Evolutionary conservation across 2,329 filamentous ascomycete genomes (phyloP).

Genomic region (Ophiostoma australiae): DNA sequence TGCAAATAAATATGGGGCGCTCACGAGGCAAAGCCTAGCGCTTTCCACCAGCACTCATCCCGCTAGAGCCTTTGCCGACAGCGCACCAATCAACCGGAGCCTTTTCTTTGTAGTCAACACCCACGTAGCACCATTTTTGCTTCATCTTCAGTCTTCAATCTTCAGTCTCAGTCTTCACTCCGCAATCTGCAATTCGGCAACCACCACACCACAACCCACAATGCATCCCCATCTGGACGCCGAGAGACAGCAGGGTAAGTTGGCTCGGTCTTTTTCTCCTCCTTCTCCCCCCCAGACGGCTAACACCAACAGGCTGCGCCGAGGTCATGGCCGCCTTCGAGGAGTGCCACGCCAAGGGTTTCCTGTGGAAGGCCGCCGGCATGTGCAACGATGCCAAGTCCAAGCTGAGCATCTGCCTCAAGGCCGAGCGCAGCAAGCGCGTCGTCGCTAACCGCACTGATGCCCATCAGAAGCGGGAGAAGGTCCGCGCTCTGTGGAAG

Average conservation of each 20-base stretch:
- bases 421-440: slow-evolving; percentile 71
- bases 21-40: neutral
- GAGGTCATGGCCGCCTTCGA: slow-evolving; percentile 91
- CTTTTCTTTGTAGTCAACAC: slow-evolving; percentile 1
- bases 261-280: neutral
- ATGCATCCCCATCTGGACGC: slow-evolving; percentile 99
- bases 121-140: neutral
- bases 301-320: slow-evolving; percentile 66
- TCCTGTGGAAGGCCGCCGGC: slow-evolving; percentile 84
- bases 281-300: neutral
- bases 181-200: neutral
- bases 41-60: neutral
- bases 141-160: too few species aligned
- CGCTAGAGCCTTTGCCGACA: neutral
- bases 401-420: slow-evolving; percentile 78
- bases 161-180: neutral
- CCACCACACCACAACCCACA: neutral
- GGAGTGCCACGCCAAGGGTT: slow-evolving; percentile 88
- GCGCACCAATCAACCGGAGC: slow-evolving; percentile 4
- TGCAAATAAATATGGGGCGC: neutral
- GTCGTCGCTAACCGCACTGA: slow-evolving; percentile 70
- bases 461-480: slow-evolving; percentile 64
- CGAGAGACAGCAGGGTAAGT: slow-evolving; percentile 76
- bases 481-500: slow-evolving; percentile 71
- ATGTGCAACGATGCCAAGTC: slow-evolving; percentile 86